Evolutionary conservation across 306 rosid genomes (phyloP).

Genomic region (Dryas alaskensis): DNA sequence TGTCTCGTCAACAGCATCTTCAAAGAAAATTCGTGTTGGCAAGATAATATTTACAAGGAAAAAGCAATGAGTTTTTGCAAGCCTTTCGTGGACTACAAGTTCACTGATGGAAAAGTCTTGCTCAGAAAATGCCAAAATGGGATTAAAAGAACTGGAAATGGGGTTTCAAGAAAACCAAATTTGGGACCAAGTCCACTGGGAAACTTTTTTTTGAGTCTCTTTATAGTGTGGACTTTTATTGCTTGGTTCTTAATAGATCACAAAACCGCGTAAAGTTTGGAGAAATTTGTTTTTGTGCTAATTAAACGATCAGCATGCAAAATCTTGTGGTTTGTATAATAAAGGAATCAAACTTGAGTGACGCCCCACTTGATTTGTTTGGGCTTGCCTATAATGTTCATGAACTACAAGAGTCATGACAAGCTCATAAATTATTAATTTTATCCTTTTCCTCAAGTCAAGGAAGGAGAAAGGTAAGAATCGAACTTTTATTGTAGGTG

Average conservation of each 20-base stretch:
- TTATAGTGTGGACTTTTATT: neutral
- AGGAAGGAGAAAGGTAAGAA: too few species aligned
- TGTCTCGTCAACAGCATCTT: neutral
- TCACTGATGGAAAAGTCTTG: neutral
- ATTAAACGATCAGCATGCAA: neutral
- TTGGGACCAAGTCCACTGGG: neutral
- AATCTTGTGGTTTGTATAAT: neutral
- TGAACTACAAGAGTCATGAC: neutral
- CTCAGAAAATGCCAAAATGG: too few species aligned
- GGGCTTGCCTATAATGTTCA: too few species aligned
- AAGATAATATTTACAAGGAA: neutral
- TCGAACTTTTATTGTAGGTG: too few species aligned
- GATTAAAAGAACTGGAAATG: neutral
- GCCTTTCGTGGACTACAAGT: too few species aligned
- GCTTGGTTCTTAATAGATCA: neutral
- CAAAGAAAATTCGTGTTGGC: neutral
- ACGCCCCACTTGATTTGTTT: too few species aligned
- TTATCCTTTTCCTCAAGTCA: too few species aligned
- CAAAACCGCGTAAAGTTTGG: neutral
- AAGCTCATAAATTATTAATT: neutral
- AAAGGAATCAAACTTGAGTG: neutral
- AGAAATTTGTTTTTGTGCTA: neutral
- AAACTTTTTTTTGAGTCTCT: neutral
- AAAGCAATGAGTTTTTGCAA: neutral
- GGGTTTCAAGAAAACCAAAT: neutral